Evolutionary conservation across 768 basidiomycete genomes (phyloP).

Genomic region (Leccinellum rugosiceps): DNA sequence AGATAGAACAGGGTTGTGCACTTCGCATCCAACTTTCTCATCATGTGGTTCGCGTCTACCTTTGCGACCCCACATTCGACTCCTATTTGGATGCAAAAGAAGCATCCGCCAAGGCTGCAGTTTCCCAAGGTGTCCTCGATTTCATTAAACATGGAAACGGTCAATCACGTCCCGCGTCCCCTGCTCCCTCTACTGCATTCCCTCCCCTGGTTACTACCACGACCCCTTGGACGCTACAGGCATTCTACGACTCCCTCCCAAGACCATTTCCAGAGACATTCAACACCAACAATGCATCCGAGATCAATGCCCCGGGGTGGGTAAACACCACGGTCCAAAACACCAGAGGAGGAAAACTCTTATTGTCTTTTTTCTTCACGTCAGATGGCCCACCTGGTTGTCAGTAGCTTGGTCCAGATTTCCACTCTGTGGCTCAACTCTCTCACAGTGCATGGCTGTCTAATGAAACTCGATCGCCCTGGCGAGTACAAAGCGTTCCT

Average conservation of each 20-base stretch:
- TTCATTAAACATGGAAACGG: constrained; percentile 58
- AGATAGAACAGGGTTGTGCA: constrained; percentile 50
- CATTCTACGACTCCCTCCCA: constrained; percentile 64
- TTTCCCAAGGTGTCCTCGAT: constrained; percentile 52
- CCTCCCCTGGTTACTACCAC: constrained; percentile 3
- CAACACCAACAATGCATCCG: constrained; percentile 40
- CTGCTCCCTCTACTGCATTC: constrained; percentile 1
- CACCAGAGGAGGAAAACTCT: constrained; percentile 48
- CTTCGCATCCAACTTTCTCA: constrained; percentile 52
- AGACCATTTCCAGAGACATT: constrained; percentile 58
- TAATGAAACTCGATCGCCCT: constrained; percentile 56
- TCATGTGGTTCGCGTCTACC: constrained; percentile 49
- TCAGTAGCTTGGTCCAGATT: constrained; percentile 32
- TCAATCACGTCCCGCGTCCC: constrained; percentile 38
- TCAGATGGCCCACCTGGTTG: constrained; percentile 41
- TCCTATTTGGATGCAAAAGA: constrained; percentile 44
- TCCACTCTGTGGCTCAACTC: constrained; percentile 2
- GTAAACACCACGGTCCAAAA: constrained; percentile 50
- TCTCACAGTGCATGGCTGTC: constrained; percentile 54
- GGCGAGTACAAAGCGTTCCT: constrained; percentile 53
- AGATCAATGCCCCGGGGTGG: constrained; percentile 55
- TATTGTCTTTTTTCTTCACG: constrained; percentile 43
- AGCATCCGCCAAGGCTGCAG: constrained; percentile 52
- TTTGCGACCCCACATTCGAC: constrained; percentile 44
- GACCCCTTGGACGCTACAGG: constrained; percentile 43